A percentile compares a stretch with the other conserved stretches of the same genome.
phyloP scores from a whole-genome alignment of 495 filamentous ascomycete species.

The Hypoxylon fuscum region DNA sequence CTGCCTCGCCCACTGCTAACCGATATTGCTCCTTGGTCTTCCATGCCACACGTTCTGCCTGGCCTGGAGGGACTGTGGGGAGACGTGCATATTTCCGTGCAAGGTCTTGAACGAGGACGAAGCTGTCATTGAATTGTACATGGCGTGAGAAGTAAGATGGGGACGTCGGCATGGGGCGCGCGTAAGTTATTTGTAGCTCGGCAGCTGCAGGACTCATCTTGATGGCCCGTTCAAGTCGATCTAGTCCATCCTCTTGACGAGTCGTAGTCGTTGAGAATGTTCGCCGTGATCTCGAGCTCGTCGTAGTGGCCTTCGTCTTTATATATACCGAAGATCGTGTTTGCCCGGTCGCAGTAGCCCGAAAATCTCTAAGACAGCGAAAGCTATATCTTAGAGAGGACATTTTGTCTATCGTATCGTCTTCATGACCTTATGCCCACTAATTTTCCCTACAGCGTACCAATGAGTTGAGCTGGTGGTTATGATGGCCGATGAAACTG shows the following conservation, averaged over 20 bases:
- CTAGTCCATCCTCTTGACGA: slow-evolving; percentile 8
- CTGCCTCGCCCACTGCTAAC: slow-evolving; percentile 74
- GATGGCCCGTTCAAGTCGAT: slow-evolving; percentile 30
- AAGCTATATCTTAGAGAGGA: slow-evolving; percentile 41
- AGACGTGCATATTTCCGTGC: slow-evolving; percentile 74
- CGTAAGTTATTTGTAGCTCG: slow-evolving; percentile 42
- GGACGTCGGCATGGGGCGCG: slow-evolving; percentile 82
- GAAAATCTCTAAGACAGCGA: slow-evolving; percentile 43
- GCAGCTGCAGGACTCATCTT: slow-evolving; percentile 25
- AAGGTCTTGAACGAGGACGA: slow-evolving; percentile 75
- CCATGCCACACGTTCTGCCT: slow-evolving; percentile 85
- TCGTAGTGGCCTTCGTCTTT: slow-evolving; percentile 16
- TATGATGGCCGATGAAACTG: not conserved
- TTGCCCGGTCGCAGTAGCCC: slow-evolving; percentile 26
- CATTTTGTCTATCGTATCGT: slow-evolving; percentile 42
- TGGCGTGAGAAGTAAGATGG: slow-evolving; percentile 92
- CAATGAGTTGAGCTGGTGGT: slow-evolving; percentile 2
- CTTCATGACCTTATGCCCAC: slow-evolving; percentile 37
- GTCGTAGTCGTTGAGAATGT: slow-evolving; percentile 30
- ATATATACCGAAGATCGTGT: slow-evolving; percentile 18
- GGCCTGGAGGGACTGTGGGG: slow-evolving; percentile 67
- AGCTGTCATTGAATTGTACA: slow-evolving; percentile 85
- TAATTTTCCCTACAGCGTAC: not conserved
- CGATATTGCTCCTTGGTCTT: slow-evolving; percentile 80
- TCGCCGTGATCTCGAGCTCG: slow-evolving; percentile 21